Percentiles rank a stretch among this genome's conserved stretches.
These are phyloP conservation scores for Aquilaria agallochum DNA, from an alignment of 441 rosid species.

Conservation along the genomic window DNA sequence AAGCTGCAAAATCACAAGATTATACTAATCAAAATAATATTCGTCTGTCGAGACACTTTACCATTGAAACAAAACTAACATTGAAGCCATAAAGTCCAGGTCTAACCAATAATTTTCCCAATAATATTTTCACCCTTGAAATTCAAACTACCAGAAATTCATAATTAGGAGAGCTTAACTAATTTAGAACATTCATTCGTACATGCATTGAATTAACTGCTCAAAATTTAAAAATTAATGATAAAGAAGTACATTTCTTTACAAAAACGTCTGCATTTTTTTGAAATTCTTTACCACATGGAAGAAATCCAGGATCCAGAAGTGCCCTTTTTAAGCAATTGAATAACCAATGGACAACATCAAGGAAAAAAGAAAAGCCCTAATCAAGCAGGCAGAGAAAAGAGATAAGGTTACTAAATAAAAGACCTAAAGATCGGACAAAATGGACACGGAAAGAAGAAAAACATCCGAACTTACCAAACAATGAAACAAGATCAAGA, in stretches of 20 bases:
- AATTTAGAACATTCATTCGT: no score
- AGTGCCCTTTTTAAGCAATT: not conserved
- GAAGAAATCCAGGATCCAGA: conserved; percentile 12
- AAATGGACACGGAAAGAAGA: not conserved
- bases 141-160: not conserved
- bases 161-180: no score
- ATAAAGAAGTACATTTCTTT: no score
- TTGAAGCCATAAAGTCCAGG: conserved; percentile 3
- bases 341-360: not conserved
- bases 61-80: no score
- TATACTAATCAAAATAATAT: conserved; percentile 12
- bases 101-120: not conserved
- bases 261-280: no score
- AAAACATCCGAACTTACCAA: conserved; percentile 38
- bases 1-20: conserved; percentile 41
- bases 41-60: no score
- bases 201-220: no score
- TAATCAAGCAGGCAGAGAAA: not conserved
- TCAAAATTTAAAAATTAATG: no score
- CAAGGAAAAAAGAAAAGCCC: not conserved
- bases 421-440: not conserved
- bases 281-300: not conserved
- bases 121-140: not conserved
- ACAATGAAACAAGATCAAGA: conserved; percentile 68
- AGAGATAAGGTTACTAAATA: not conserved